Evolutionary conservation across 2,329 filamentous ascomycete species (phyloP), one percentile per base, ranked within the genome.

Genomic region (Aspergillus fumigatus): DNA sequence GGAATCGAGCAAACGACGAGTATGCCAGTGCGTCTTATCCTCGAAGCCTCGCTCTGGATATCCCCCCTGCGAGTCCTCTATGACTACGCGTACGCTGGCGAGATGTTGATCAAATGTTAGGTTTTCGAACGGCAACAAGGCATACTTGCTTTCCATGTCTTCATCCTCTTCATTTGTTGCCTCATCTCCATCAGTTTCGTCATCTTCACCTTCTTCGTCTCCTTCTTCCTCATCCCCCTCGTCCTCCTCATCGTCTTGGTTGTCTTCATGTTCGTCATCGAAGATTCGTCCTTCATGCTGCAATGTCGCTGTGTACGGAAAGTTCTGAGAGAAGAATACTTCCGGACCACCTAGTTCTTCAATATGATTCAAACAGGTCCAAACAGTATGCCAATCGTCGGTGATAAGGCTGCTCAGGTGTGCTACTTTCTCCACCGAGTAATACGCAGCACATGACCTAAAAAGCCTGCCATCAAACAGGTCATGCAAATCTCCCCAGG

Each of bases 21-120:
- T 67, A 43, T 68, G 63, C 66, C 65, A 65, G 50, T 66, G 63
- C n/a, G 66, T 63, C 11, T 72, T 54, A 41, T 69, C 60, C 55
- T 59, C 60, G 8, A 72, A 29, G 35, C 56, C 29, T 49, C 56
- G 23, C 40, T 56, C n/a, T 26, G 40, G 50, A 48, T 59, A 53
- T 53, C 55, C 60, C 3, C 26, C 35, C 40, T 48, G 26, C 29
- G 48, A 11, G 51, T 48, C n/a, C 35, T 52, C 10, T 2, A 61
- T 57, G 26, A 65, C 41, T 19, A 67, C 53, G 41, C 50, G 61
- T 29, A 67, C 55, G 40, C 54, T 56, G 32, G 54, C 57, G 2
- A 67, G 50, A 51, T 66, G 65, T 27, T 51, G 25, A 52, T 67
- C 57, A 41, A 67, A 60, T 19, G 65, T 57, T 25, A 49, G 45